Base-by-base conservation (phyloP, 208 protist species). In the Leishmania martiniquensis region DNA sequence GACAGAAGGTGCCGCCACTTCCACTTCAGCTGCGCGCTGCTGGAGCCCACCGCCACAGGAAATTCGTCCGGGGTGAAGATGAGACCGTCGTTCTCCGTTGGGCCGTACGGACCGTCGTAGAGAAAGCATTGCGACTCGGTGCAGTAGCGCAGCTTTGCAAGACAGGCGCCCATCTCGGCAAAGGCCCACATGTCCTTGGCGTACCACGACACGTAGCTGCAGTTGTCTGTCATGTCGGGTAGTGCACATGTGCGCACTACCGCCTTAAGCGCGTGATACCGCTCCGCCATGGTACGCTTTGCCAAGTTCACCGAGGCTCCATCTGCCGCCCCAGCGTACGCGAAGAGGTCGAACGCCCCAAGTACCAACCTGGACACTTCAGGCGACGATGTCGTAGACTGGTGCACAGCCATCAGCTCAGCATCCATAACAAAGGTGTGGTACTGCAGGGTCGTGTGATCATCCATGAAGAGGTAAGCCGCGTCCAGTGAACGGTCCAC, bases 21-120 rank as follows among this genome's bases (percentile, higher is more conserved):
- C 92, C 92, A 96, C 82, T 96, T 96, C 47, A 95, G 44, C 74
- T 96, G 92, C 7, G 51, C 75, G 68, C 80, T 83, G 77, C 87
- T 90, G 32, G 92, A 85, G 17, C 92, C 92, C 55, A 85, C 80
- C 59, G 78, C 49, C 66, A 96, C 72, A 34, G 86, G 83, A 75
- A 96, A 96, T 42, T 71, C 72, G 55, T 96, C 83, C 4, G 92
- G 92, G 4, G 92, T 95, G 74, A 96, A 94, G 60, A 96, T 91
- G 68, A 96, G 90, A 2, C 92, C 92, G 75, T 96, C 92, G 73
- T 93, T 95, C 73, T 78, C 77, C 29, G 90, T 91, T n/a, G 45
- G 45, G 12, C 89, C 88, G 80, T 80, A 68, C 13, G 84, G 89
- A 15, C 89, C 81, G 20, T 86, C 70, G 65, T 89, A 92, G 42